These are phyloP conservation scores for Ligustrum vulgare DNA, from an alignment of 257 asterid genomes.

Conservation along the genomic window DNA sequence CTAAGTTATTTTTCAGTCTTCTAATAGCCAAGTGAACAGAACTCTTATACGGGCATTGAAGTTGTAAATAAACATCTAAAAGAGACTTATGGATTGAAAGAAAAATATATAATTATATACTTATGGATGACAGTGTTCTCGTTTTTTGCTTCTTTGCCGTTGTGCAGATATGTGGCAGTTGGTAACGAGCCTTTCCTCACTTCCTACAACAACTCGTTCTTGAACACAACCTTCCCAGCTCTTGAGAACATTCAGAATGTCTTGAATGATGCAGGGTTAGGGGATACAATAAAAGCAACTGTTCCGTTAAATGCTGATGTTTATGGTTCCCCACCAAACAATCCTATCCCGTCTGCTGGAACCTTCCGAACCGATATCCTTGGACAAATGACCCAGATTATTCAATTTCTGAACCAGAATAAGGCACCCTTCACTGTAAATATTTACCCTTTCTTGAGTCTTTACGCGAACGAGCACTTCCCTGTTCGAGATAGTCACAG, in stretches of 20 bases:
- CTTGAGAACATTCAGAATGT: conserved; percentile 80
- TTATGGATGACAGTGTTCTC: neutral
- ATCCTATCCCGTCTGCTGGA: conserved; percentile 76
- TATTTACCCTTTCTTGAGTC: conserved; percentile 71
- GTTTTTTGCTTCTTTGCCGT: neutral
- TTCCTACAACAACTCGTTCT: conserved; percentile 64
- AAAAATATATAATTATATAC: conserved; percentile 82
- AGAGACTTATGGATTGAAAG: conserved; percentile 76
- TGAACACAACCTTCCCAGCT: conserved; percentile 79
- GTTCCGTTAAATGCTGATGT: conserved; percentile 81
- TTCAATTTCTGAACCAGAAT: conserved; percentile 61
- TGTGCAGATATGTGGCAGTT: conserved; percentile 73
- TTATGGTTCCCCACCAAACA: conserved; percentile 55
- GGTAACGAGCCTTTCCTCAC: conserved; percentile 84
- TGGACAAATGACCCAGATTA: conserved; percentile 60
- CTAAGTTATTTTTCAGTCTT: conserved; percentile 28
- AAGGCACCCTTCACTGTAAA: conserved; percentile 75
- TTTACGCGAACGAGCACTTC: conserved; percentile 63
- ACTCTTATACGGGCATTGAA: conserved; percentile 89
- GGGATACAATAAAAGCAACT: conserved; percentile 65
- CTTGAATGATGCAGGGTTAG: conserved; percentile 62
- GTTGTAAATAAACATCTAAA: conserved; percentile 85
- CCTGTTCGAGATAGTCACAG: too few species aligned
- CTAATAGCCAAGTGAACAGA: conserved; percentile 82
- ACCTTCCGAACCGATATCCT: conserved; percentile 55